phyloP scores from a whole-genome alignment of 2,329 filamentous ascomycete genomes.

The Diplodia sapinea region DNA sequence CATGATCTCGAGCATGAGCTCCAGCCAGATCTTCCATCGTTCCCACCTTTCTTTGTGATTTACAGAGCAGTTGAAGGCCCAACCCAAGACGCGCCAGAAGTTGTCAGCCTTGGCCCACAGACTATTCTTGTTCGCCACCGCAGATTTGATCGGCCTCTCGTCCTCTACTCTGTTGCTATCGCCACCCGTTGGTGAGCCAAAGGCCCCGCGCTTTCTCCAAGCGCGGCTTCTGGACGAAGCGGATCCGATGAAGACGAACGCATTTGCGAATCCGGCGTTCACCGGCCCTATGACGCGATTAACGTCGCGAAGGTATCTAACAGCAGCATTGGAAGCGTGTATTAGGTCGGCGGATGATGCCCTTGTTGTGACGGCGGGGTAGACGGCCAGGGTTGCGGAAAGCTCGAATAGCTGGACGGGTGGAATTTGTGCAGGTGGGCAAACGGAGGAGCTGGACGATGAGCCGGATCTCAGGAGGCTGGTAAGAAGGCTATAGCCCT shows the following conservation, averaged over 20 bases:
- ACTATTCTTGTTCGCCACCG: slow-evolving; percentile 67
- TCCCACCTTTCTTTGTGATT: slow-evolving; percentile 76
- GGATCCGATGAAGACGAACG: slow-evolving; percentile 68
- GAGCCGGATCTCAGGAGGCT: slow-evolving; percentile 43
- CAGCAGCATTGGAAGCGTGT: slow-evolving; percentile 68
- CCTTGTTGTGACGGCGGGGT: slow-evolving; percentile 79
- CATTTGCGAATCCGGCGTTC: slow-evolving; percentile 71
- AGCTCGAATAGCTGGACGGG: slow-evolving; percentile 76
- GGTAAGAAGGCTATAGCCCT: slow-evolving; percentile 44
- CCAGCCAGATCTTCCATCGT: slow-evolving; percentile 80
- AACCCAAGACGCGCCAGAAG: slow-evolving; percentile 88
- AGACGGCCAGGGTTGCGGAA: slow-evolving; percentile 79
- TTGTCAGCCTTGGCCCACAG: slow-evolving; percentile 79
- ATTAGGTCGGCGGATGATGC: slow-evolving; percentile 65
- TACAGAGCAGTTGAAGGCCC: slow-evolving; percentile 90
- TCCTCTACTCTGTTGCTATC: slow-evolving; percentile 8
- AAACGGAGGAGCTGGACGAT: slow-evolving; percentile 43
- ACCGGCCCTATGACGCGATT: slow-evolving; percentile 70
- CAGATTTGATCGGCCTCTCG: slow-evolving; percentile 59
- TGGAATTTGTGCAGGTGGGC: slow-evolving; percentile 65
- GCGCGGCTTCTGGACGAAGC: slow-evolving; percentile 31
- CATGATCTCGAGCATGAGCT: slow-evolving; percentile 77
- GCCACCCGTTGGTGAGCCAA: slow-evolving; percentile 6
- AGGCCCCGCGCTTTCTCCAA: slow-evolving; percentile 33
- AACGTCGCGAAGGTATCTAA: slow-evolving; percentile 73